Base-by-base conservation (phyloP, 306 rosid genomes). In the Mimosa bimucronata region DNA sequence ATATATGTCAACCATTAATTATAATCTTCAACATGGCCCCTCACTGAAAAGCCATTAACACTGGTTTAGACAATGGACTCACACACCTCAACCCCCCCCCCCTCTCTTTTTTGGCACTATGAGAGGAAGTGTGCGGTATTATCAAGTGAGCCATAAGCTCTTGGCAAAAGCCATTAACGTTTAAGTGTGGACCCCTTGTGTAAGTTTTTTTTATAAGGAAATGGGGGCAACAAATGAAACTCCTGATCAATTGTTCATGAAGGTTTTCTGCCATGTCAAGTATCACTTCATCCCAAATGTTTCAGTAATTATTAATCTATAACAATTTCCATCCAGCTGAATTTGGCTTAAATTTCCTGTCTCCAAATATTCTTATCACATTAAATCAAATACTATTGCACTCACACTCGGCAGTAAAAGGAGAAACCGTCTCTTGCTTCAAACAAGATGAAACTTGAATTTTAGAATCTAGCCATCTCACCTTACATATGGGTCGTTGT, bases 401-500 rank as follows among this genome's bases (percentile, higher is more conserved):
- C 57, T 14, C 29, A 58, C 64, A 45, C 37, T 29, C 52, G 67
- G 50, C 25, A 42, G 73, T 53, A 78, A 57, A 66, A 38, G 19
- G 11, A 73, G 74, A 61, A 64, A 11, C 66, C 29, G 41, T 34
- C 34, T 60, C 53, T 66, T 77, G 48, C 15, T 38, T 31, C 73
- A 82, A 68, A 69, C 57, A 45, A 61, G 30, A 29, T 38, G 66
- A 81, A 82, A 66, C 45, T n/a, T 75, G 62, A 85, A 23, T 53
- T 42, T 19, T 64, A 6, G 15, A 75, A 64, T 64, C 41, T 64
- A 14, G 69, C 30, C 38, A 28, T 78, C 83, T 81, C 88, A 95
- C 98, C 97, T 95, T 95, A 86, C 98, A 95, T 75, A 92, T 85
- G 71, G 98, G 98, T 76, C 96, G 84, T 57, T 92, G 94, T 34